Evolutionary conservation across 2,329 filamentous ascomycete species (phyloP).

Genomic region (Cladophialophora chaetospira): DNA sequence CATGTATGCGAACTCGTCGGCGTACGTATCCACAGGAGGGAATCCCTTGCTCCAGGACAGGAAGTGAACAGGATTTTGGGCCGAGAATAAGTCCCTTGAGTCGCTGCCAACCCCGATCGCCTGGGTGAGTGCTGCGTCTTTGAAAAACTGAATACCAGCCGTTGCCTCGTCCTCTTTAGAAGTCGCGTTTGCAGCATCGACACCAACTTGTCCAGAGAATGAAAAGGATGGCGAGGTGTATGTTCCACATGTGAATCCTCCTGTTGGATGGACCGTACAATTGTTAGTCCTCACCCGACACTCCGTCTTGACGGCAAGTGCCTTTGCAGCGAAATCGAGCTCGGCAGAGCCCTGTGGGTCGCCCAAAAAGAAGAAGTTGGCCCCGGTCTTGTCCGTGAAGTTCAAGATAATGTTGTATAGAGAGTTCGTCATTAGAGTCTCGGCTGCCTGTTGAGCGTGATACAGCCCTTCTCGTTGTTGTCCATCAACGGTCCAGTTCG

Average conservation of each 20-base stretch:
- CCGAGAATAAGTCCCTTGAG: constrained; percentile 20
- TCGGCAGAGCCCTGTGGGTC: not conserved
- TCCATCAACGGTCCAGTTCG: constrained; percentile 18
- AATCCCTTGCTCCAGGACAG: constrained; percentile 31
- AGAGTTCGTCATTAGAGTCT: constrained; percentile 24
- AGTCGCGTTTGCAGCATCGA: constrained; percentile 17
- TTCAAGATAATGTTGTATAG: constrained; percentile 20
- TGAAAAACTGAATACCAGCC: constrained; percentile 31
- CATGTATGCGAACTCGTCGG: constrained; percentile 23
- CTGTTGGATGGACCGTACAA: constrained; percentile 6
- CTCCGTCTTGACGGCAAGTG: constrained; percentile 26
- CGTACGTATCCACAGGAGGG: constrained; percentile 26
- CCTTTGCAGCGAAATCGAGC: constrained; percentile 21
- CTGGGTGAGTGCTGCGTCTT: constrained; percentile 17
- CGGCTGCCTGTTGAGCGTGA: constrained; percentile 25
- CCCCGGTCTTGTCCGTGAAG: constrained; percentile 12
- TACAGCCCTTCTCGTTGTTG: constrained; percentile 21
- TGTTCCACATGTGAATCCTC: constrained; percentile 22
- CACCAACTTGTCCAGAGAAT: constrained; percentile 24
- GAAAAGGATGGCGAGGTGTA: constrained; percentile 26
- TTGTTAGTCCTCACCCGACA: constrained; percentile 27
- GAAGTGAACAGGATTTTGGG: constrained; percentile 26
- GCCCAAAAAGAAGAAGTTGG: constrained; percentile 19
- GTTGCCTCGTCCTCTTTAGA: constrained; percentile 19
- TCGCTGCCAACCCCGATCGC: constrained; percentile 22